Percentiles rank a stretch among this genome's conserved stretches.
Evolutionary conservation across 495 filamentous ascomycete genomes (phyloP).

Genomic region (Penicillium dipodomyicola): DNA sequence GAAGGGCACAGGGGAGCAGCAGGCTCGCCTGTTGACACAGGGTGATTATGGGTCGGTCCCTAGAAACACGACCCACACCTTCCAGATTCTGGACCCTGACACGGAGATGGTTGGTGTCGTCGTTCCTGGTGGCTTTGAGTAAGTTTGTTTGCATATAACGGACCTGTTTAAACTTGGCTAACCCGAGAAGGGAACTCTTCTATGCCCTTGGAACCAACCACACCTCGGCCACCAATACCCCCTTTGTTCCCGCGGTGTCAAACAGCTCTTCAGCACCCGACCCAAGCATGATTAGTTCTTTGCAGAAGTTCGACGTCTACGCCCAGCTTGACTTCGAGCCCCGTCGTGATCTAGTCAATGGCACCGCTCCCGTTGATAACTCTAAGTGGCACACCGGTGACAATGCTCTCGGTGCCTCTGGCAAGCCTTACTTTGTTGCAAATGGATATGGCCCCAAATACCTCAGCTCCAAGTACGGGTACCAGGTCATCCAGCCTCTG

Average conservation of each 20-base stretch:
- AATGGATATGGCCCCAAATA: conserved; percentile 44
- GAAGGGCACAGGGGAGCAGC: conserved; percentile 30
- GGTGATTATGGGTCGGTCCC: conserved; percentile 44
- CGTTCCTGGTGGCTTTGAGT: conserved; percentile 47
- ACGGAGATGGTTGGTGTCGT: conserved; percentile 46
- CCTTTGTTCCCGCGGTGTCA: conserved; percentile 25
- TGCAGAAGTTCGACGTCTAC: conserved; percentile 42
- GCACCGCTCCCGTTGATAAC: conserved; percentile 25
- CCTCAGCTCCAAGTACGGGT: conserved; percentile 34
- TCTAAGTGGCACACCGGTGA: conserved; percentile 34
- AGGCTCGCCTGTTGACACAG: conserved; percentile 34
- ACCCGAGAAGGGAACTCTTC: conserved; percentile 34
- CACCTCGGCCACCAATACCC: conserved; percentile 27
- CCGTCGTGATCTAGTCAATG: conserved; percentile 37
- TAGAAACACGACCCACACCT: conserved; percentile 45
- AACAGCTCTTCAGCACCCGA: conserved; percentile 17
- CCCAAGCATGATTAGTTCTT: conserved; percentile 20
- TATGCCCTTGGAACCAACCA: conserved; percentile 34
- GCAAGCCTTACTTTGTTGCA: conserved; percentile 40
- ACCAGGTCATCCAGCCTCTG: conserved; percentile 45
- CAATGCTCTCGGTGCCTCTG: conserved; percentile 28
- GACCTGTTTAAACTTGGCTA: not conserved
- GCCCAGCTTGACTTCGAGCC: conserved; percentile 36
- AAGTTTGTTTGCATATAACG: conserved; percentile 2
- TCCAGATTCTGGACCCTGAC: conserved; percentile 46